Evolutionary conservation across 2,329 filamentous ascomycete genomes (phyloP), one percentile per base, ranked within the genome.

Genomic region (Diplodia mutila): DNA sequence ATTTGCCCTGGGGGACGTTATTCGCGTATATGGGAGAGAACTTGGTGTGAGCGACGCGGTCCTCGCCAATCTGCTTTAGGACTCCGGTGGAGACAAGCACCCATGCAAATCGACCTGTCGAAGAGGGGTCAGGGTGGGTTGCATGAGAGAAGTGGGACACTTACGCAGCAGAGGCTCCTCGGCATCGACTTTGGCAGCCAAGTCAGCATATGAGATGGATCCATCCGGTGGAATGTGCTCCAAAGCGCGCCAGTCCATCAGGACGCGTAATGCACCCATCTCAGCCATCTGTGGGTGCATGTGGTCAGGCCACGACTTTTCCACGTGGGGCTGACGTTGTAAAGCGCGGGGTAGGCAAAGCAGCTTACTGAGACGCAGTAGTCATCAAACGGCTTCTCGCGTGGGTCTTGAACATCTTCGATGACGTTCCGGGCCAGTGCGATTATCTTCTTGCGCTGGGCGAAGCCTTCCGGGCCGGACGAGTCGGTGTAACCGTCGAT

Each of bases 81-180:
- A 67, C n/a, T 8, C 46, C 55, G 21, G 65, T 67, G 25, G 65
- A 59, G 18, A 67, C 65, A 46, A 67, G 54, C 65, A 67, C 39
- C 54, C 54, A 61, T 8, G 54, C 65, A 27, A 67, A 52, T 29
- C 64, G 64, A n/a, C 59, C 59, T 65, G 49, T 14, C 12, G 14
- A 1, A 23, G 48, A 21, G 14, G n/a, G 11, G 32, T 46, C 16
- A 65, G 48, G 11, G 48, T 39, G 37, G 0, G 9, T n/a, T 18
- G 14, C 37, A 12, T 37, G 9, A 18, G 1, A 4, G 8, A 11
- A 46, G 18, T 16, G n/a, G 2, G 4, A 4, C 23, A n/a, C 59
- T 51, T 61, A 61, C 57, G 66, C 27, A 67, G 48, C 21, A 67
- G 37, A 16, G 55, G 27, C n/a, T 63, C 66, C 29, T 67, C 66